Evolutionary conservation across 176 grass and related monocot species (phyloP).

Genomic region (Carex parvula): DNA sequence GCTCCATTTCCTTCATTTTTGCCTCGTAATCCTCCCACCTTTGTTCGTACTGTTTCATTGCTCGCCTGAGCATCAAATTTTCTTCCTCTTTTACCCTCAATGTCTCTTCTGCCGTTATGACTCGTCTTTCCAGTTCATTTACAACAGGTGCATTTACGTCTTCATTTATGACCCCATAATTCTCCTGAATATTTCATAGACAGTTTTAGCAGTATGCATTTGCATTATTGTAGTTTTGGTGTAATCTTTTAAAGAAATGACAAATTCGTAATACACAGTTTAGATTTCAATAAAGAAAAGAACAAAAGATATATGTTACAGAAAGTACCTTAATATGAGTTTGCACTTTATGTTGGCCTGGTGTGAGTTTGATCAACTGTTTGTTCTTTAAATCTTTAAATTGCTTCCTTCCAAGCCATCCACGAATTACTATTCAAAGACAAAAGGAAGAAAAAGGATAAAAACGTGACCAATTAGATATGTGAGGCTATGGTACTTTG

Average conservation of each 20-base stretch:
- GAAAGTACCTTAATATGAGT: conserved; percentile 30
- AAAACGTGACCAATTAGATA: conserved; percentile 29
- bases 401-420: conserved; percentile 62
- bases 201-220: neutral
- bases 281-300: neutral
- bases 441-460: conserved; percentile 25
- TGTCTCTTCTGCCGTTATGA: conserved; percentile 54
- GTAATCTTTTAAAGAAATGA: neutral
- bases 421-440: conserved; percentile 53
- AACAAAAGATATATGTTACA: neutral
- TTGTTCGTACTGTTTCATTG: conserved; percentile 77
- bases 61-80: conserved; percentile 64
- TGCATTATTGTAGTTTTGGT: conserved; percentile 1
- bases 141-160: conserved; percentile 39
- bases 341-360: conserved; percentile 21
- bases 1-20: conserved; percentile 94
- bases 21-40: conserved; percentile 82
- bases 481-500: too few relatives aligned
- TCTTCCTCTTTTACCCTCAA: conserved; percentile 79
- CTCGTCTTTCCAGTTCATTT: conserved; percentile 44
- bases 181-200: conserved; percentile 9
- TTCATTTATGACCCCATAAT: conserved; percentile 43
- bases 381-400: conserved; percentile 42
- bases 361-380: conserved; percentile 26
- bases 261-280: neutral